Evolutionary conservation across 179 eudicot genomes (phyloP).

Genomic region (Pouteria campechiana): DNA sequence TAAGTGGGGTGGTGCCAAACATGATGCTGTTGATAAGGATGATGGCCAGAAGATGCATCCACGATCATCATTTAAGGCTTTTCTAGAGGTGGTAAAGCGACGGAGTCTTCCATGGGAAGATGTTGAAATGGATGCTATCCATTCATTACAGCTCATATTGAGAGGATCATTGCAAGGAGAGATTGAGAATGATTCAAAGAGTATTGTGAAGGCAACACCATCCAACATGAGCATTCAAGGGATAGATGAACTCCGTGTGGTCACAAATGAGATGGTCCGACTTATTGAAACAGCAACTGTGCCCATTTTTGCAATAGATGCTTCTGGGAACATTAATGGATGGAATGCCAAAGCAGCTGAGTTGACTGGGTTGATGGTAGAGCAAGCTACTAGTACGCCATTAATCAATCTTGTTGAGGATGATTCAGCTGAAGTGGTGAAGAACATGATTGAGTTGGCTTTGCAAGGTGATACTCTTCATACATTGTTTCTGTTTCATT

Average conservation of each 20-base stretch:
- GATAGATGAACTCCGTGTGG: slow-evolving; percentile 42
- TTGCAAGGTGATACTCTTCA: slow-evolving; percentile 53
- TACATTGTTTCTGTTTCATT: no score
- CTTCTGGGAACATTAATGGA: slow-evolving; percentile 57
- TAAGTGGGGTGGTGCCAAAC: slow-evolving; percentile 94
- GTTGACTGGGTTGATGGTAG: slow-evolving; percentile 47
- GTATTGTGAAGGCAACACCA: slow-evolving; percentile 51
- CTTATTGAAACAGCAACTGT: slow-evolving; percentile 78
- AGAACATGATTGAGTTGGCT: slow-evolving; percentile 38
- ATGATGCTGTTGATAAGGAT: slow-evolving; percentile 56
- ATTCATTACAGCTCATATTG: slow-evolving; percentile 68
- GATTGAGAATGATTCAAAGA: slow-evolving; percentile 21
- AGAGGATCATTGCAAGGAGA: slow-evolving; percentile 46
- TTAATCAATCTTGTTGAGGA: slow-evolving; percentile 42
- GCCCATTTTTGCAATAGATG: slow-evolving; percentile 75
- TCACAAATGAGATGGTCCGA: slow-evolving; percentile 69
- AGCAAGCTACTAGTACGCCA: slow-evolving; percentile 47
- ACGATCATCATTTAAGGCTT: slow-evolving; percentile 76
- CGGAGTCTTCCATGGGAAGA: slow-evolving; percentile 87
- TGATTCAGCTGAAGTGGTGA: slow-evolving; percentile 37
- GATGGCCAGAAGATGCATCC: slow-evolving; percentile 82
- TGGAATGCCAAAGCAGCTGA: slow-evolving; percentile 77
- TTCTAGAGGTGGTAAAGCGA: slow-evolving; percentile 73
- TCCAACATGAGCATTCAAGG: slow-evolving; percentile 24
- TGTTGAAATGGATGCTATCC: slow-evolving; percentile 87